These are phyloP conservation scores for Phytophthora kernoviae DNA, from an alignment of 352 stramenopile species.

Conservation along the genomic window DNA sequence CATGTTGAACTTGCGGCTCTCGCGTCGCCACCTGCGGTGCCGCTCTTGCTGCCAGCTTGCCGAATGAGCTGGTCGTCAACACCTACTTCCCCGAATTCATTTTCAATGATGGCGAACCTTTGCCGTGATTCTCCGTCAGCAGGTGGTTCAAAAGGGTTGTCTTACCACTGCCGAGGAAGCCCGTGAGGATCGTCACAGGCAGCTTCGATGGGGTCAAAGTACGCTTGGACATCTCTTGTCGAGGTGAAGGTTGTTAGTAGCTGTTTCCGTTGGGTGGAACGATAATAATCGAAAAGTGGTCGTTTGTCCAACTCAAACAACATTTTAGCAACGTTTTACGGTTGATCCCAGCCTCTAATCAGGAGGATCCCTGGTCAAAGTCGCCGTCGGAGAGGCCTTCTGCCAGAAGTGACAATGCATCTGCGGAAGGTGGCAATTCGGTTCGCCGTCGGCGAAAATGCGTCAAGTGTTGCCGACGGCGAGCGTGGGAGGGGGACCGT, in stretches of 20 bases:
- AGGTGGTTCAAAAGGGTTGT: constrained; percentile 96
- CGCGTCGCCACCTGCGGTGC: constrained; percentile 26
- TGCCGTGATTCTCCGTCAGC: constrained; percentile 86
- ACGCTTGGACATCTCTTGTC: constrained; percentile 40
- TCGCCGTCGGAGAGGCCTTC: constrained; percentile 23
- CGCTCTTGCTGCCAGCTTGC: constrained; percentile 17
- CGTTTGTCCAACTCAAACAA: constrained; percentile 2
- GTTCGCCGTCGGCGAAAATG: background rate
- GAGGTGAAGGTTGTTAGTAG: constrained; percentile 10
- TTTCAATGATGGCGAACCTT: constrained; percentile 97
- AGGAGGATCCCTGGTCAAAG: constrained; percentile 3
- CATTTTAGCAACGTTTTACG: constrained; percentile 6
- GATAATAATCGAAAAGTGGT: constrained; percentile 26
- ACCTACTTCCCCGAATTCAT: constrained; percentile 95
- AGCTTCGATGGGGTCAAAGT: constrained; percentile 37
- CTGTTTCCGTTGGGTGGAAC: constrained; percentile 7
- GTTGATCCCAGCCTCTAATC: background rate
- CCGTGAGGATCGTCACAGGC: constrained; percentile 92
- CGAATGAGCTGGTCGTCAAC: constrained; percentile 92
- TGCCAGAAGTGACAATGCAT: no score
- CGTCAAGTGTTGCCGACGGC: background rate
- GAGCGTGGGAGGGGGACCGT: background rate
- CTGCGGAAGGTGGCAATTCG: background rate
- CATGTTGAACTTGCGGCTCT: constrained; percentile 50
- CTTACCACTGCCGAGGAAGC: constrained; percentile 94